These are phyloP conservation scores for Ascochyta rabiei DNA, from an alignment of 2,329 filamentous ascomycete genomes.

Conservation along the genomic window DNA sequence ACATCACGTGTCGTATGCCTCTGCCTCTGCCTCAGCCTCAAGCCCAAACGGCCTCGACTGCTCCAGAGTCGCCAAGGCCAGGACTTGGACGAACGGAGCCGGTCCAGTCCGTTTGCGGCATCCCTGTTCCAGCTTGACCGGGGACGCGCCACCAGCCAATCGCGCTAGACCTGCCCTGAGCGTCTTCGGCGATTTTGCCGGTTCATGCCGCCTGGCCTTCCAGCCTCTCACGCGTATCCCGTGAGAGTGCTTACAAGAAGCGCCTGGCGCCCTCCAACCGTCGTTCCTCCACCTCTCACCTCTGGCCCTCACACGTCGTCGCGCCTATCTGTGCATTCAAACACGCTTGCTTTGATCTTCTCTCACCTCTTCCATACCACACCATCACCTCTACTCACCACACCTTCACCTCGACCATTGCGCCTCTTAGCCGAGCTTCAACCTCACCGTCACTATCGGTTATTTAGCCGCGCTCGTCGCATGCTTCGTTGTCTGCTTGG, in stretches of 20 bases:
- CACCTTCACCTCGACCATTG: slow-evolving; percentile 20
- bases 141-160: slow-evolving; percentile 21
- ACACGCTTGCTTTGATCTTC: slow-evolving; percentile 11
- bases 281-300: slow-evolving; percentile 46
- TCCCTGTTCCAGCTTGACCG: slow-evolving; percentile 1
- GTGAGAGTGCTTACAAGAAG: slow-evolving; percentile 45
- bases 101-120: slow-evolving; percentile 9
- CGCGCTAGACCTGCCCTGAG: slow-evolving; percentile 26
- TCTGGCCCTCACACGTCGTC: slow-evolving; percentile 33
- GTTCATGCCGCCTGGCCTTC: slow-evolving; percentile 25
- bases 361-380: slow-evolving; percentile 13
- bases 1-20: not conserved
- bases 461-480: slow-evolving; percentile 30
- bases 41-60: no score
- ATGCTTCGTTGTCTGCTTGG: slow-evolving; percentile 37
- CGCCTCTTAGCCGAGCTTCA: slow-evolving; percentile 24
- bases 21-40: not conserved
- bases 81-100: not conserved
- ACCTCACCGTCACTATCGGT: slow-evolving; percentile 36
- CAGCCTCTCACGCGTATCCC: slow-evolving; percentile 44
- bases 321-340: slow-evolving; percentile 22
- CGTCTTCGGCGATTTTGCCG: slow-evolving; percentile 31
- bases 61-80: not conserved
- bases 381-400: slow-evolving; percentile 10
- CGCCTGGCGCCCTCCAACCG: slow-evolving; percentile 40